A percentile compares a stretch with the other conserved stretches of the same genome.
Conservation (phyloP, 2,329 filamentous ascomycete species). For the Pyrenochaeta sp. region DNA sequence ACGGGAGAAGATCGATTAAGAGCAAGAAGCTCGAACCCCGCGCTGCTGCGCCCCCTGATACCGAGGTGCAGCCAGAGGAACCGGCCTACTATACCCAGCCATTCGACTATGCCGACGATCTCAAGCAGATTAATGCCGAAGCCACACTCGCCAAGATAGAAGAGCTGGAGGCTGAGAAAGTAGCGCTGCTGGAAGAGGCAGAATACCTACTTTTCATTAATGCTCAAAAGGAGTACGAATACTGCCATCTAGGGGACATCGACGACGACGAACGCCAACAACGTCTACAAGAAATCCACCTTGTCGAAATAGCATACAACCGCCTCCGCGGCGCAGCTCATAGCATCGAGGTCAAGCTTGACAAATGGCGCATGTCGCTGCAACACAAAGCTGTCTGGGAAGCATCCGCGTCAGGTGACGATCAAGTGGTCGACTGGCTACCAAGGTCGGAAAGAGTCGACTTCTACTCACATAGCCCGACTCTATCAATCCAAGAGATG, state of each 20-base stretch:
- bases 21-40: constrained; percentile 1
- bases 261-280: constrained; percentile 26
- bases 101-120: constrained; percentile 31
- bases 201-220: constrained; percentile 29
- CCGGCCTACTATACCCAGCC: constrained; percentile 27
- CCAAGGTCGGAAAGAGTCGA: constrained; percentile 9
- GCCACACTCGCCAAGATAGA: constrained; percentile 15
- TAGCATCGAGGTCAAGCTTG: constrained; percentile 25
- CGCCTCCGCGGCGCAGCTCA: constrained; percentile 25
- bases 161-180: constrained; percentile 23
- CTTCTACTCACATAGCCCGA: constrained; percentile 20
- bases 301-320: constrained; percentile 28
- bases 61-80: constrained; percentile 10
- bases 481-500: constrained; percentile 28
- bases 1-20: constrained; percentile 1
- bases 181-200: constrained; percentile 26
- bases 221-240: constrained; percentile 30
- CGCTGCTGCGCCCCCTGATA: background rate
- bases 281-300: constrained; percentile 29
- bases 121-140: constrained; percentile 23
- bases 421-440: constrained; percentile 20
- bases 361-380: constrained; percentile 25
- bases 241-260: constrained; percentile 20
- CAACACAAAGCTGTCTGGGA: constrained; percentile 29
- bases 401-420: background rate